These are phyloP conservation scores for Penicillium sclerotigenum DNA, from an alignment of 2,329 filamentous ascomycete species.

Conservation along the genomic window DNA sequence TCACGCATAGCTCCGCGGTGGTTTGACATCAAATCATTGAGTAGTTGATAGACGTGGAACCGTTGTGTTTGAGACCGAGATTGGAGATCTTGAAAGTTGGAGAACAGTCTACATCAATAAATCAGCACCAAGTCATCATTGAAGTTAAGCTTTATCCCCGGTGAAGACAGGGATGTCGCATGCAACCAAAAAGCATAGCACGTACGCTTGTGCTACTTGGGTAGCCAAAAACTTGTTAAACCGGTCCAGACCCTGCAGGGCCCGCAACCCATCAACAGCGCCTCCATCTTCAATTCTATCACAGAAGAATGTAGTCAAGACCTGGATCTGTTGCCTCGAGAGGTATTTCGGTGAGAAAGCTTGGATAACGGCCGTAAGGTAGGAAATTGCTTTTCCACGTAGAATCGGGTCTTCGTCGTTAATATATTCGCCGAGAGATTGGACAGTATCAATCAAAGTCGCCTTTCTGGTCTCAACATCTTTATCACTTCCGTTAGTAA, in stretches of 20 bases:
- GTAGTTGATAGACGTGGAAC: slow-evolving; percentile 59
- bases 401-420: slow-evolving; percentile 62
- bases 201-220: slow-evolving; percentile 53
- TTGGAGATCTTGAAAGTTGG: slow-evolving; percentile 56
- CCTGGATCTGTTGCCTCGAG: slow-evolving; percentile 59
- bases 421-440: slow-evolving; percentile 64
- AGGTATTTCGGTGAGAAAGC: slow-evolving; percentile 55
- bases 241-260: slow-evolving; percentile 57
- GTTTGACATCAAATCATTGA: slow-evolving; percentile 61
- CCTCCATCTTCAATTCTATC: slow-evolving; percentile 63
- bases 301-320: slow-evolving; percentile 62
- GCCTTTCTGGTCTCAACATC: slow-evolving; percentile 59
- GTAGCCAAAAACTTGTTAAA: slow-evolving; percentile 58
- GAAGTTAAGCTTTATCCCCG: slow-evolving; percentile 11
- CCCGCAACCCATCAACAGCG: slow-evolving; percentile 57
- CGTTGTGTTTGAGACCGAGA: slow-evolving; percentile 62
- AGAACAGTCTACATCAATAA: slow-evolving; percentile 42
- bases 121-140: slow-evolving; percentile 14
- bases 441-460: slow-evolving; percentile 61
- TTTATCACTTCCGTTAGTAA: slow-evolving; percentile 29
- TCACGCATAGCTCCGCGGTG: slow-evolving; percentile 58
- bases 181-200: slow-evolving; percentile 17
- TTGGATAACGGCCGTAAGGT: slow-evolving; percentile 44
- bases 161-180: neutral
- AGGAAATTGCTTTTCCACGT: slow-evolving; percentile 56